These are phyloP conservation scores for Ramularia endophylla DNA, from an alignment of 2,329 filamentous ascomycete species.

Conservation along the genomic window DNA sequence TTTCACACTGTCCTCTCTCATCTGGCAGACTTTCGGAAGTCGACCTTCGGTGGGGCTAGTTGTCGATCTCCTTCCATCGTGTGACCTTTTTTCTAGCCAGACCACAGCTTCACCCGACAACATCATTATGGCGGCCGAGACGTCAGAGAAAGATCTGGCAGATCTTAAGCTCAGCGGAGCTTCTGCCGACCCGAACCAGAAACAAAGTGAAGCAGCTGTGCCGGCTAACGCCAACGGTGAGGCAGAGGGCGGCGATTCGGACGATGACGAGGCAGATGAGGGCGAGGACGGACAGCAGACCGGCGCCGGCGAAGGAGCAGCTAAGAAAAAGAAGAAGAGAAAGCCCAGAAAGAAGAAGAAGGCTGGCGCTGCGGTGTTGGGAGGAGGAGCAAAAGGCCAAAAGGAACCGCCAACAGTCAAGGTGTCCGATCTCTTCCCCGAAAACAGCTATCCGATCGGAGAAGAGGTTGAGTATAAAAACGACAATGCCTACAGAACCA, in stretches of 20 bases:
- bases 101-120: not conserved
- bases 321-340: slow-evolving; percentile 44
- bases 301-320: slow-evolving; percentile 23
- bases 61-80: too few relatives aligned
- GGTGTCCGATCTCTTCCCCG: slow-evolving; percentile 42
- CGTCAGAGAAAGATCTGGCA: slow-evolving; percentile 22
- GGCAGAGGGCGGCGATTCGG: slow-evolving; percentile 30
- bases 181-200: slow-evolving; percentile 11
- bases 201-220: slow-evolving; percentile 18
- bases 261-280: slow-evolving; percentile 33
- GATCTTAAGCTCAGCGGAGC: slow-evolving; percentile 20
- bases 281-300: slow-evolving; percentile 22
- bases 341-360: slow-evolving; percentile 40
- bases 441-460: slow-evolving; percentile 40
- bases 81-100: too few relatives aligned
- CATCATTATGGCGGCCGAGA: slow-evolving; percentile 26
- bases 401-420: slow-evolving; percentile 44
- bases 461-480: slow-evolving; percentile 42
- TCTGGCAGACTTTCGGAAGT: too few relatives aligned
- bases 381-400: slow-evolving; percentile 34
- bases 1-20: too few relatives aligned
- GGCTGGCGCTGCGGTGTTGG: slow-evolving; percentile 21
- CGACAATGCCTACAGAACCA: slow-evolving; percentile 43
- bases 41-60: too few relatives aligned
- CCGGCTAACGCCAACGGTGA: slow-evolving; percentile 25